Base-by-base conservation (phyloP, 2,329 filamentous ascomycete genomes). In the Elsinoe necatrix region DNA sequence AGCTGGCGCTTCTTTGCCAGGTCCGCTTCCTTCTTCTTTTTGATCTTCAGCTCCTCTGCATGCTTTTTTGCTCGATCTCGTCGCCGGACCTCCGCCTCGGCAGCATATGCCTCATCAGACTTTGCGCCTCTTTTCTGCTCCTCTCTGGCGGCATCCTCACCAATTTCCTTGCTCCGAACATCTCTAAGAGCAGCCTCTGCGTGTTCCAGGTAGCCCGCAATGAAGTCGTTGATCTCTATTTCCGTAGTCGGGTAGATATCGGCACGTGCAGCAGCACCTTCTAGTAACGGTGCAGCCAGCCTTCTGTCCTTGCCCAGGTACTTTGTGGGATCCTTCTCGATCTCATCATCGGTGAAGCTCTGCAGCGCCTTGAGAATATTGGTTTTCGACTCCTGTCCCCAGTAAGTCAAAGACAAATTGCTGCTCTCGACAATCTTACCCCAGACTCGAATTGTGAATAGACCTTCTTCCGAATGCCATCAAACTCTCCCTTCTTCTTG, bases 401-500 rank as follows among this genome's bases (percentile, higher is more conserved):
- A 43, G 16, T 55, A 39, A 29, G 27, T 9, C 16, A 42, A 20
- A 54, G 35, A 37, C 43, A 1, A 11, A 21, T 47, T 16, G 16
- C 27, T 41, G n/a, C 16, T n/a, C 39, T 21, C 23, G 23, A 3
- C 3, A 11, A n/a, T 12, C 79, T 58, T 78, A 89, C 86, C 63
- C 82, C 84, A 27, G 80, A 79, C 65, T 84, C 82, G 63, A 89
- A 88, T 58, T 87, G 83, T 45, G 86, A 81, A 80, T 87, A 89
- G 9, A 88, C 78, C 64, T 87, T 80, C 67, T 89, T 91, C 60
- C 87, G 83, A 61, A 91, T 80, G 12, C 79, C 75, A 70, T 93
- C 88, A 66, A 91, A 93, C 57, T 86, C 86, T 59, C 88, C 88
- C 70, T 89, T 89, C 73, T 91, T 92, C 72, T 91, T 91, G 74